These are phyloP conservation scores for Aethionema arabicum DNA, from an alignment of 345 rosid genomes.

Conservation along the genomic window DNA sequence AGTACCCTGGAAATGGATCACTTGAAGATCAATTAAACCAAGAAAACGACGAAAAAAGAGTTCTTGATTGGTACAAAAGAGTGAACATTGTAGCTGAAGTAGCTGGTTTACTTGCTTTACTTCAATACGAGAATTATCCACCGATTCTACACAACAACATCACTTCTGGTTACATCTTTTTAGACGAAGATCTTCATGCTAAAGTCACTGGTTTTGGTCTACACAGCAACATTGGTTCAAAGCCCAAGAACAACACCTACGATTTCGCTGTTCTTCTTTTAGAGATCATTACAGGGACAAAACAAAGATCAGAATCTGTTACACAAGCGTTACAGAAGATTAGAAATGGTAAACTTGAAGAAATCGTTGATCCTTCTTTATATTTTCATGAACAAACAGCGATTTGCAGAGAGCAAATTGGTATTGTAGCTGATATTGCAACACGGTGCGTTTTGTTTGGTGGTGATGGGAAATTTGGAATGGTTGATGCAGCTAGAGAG, in stretches of 20 bases:
- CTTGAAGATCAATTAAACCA: conserved; percentile 52
- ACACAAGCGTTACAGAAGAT: conserved; percentile 51
- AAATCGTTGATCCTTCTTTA: conserved; percentile 65
- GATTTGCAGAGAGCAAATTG: conserved; percentile 58
- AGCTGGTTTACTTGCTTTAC: conserved; percentile 57
- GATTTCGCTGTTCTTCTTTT: conserved; percentile 66
- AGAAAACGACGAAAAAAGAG: conserved; percentile 32
- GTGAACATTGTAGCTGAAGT: conserved; percentile 63
- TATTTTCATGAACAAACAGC: conserved; percentile 61
- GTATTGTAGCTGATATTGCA: conserved; percentile 68
- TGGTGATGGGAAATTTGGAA: conserved; percentile 70
- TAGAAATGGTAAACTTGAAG: conserved; percentile 64
- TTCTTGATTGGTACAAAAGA: conserved; percentile 75
- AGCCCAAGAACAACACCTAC: conserved; percentile 44
- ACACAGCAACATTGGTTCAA: conserved; percentile 28
- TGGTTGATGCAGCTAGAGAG: conserved; percentile 75
- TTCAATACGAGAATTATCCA: conserved; percentile 66
- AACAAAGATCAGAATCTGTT: conserved; percentile 39
- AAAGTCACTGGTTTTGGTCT: conserved; percentile 66
- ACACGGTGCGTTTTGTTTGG: conserved; percentile 74
- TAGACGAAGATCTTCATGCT: conserved; percentile 57
- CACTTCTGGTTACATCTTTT: conserved; percentile 51
- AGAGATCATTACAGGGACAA: conserved; percentile 68
- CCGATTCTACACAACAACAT: conserved; percentile 62
- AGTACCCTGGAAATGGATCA: conserved; percentile 66